phyloP scores from a whole-genome alignment of 140 eudicot species.

The Oenanthe javanica region DNA sequence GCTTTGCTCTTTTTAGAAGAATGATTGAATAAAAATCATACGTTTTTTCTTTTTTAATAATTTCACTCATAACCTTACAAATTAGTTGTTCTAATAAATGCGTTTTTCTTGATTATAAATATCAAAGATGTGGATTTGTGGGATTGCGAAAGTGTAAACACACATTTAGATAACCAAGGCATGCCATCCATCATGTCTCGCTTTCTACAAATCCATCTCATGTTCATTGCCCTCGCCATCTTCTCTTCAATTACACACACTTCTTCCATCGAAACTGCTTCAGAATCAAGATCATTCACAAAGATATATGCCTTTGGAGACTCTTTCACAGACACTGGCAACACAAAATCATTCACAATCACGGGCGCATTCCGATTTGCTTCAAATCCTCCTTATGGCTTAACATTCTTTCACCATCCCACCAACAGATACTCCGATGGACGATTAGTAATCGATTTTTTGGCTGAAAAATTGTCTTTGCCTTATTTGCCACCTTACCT shows the following conservation, averaged over 20 bases:
- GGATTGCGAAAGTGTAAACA: neutral
- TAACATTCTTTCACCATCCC: slow-evolving; percentile 85
- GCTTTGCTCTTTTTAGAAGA: no score
- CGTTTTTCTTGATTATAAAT: no score
- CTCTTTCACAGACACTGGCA: slow-evolving; percentile 94
- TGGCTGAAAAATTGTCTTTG: slow-evolving; percentile 48
- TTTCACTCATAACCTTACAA: no score
- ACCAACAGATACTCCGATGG: slow-evolving; percentile 94
- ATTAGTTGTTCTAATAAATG: no score
- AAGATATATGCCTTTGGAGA: slow-evolving; percentile 78
- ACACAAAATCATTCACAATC: slow-evolving; percentile 52
- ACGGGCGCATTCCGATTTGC: slow-evolving; percentile 46
- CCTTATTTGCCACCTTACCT: slow-evolving; percentile 74
- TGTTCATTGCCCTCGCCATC: slow-evolving; percentile 22
- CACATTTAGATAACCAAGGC: neutral
- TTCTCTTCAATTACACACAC: slow-evolving; percentile 10
- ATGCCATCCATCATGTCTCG: neutral
- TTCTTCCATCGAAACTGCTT: neutral
- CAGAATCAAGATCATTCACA: slow-evolving; percentile 23
- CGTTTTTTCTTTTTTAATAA: no score
- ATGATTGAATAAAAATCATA: no score
- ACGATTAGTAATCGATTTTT: slow-evolving; percentile 70
- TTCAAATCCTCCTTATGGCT: slow-evolving; percentile 69
- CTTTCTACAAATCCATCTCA: neutral
- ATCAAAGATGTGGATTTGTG: no score